Evolutionary conservation across 495 filamentous ascomycete species (phyloP), one percentile per base, ranked within the genome.

Genomic region (Lepidopterella palustris): DNA sequence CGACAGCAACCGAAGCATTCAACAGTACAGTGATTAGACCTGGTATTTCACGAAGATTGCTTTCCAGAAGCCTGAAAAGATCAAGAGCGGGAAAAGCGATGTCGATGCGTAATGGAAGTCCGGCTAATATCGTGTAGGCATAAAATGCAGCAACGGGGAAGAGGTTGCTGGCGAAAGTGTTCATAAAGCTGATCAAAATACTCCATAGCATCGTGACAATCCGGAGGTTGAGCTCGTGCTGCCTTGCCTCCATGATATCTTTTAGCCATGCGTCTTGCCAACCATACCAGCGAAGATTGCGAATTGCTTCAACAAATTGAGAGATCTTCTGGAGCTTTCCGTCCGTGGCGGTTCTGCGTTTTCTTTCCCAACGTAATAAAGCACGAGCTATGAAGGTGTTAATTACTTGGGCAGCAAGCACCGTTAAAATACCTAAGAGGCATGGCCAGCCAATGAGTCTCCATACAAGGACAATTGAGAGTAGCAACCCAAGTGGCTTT

Each of bases 261-360:
- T 71, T 76, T 24, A 92, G 80, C 89, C 89, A 95, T 49, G 84
- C 78, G 53, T 82, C 78, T 71, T 95, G 87, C 89, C 89, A 95
- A 29, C 84, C 88, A 67, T 95, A 92, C 85, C 87, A 95, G 11
- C 89, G 82, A 21, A 95, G 76, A 65, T 91, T 88, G n/a, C 89
- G 82, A 35, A 92, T 89, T 2, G 87, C 82, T 68, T 90, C 88
- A 45, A 92, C 84, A 57, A 90, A 89, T 69, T 95, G 88, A 20
- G 85, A 84, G 10, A 84, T 85, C 6, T 83, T 82, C 66, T 92
- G 86, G 9, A 91, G 78, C 60, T 88, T 84, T 15, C 68, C 69
- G 71, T 95, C 89, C 0, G 88, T 88, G 2, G 84, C 83, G 0
- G 74, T 68, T 68, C 88, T 78, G 11, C 86, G 87, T 2, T 74